phyloP scores from a whole-genome alignment of 2,329 filamentous ascomycete genomes.

The Nemania serpens region DNA sequence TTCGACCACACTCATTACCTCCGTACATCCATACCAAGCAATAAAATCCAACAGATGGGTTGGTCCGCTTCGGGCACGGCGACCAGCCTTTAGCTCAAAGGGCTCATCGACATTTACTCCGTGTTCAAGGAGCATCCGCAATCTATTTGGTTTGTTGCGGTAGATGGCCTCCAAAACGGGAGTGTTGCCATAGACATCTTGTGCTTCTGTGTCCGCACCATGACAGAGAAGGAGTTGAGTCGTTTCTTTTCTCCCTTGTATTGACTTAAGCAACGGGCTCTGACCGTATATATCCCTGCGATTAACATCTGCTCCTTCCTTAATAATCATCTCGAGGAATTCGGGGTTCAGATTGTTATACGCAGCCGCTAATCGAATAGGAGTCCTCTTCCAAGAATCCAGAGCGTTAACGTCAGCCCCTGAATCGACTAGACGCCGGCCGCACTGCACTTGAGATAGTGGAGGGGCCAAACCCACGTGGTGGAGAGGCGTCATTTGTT shows the following conservation, averaged over 20 bases:
- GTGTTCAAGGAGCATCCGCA: background rate
- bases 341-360: too few relatives aligned
- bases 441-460: too few relatives aligned
- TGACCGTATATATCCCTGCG: background rate
- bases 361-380: too few relatives aligned
- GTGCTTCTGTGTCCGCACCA: background rate
- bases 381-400: too few relatives aligned
- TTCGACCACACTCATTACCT: too few relatives aligned
- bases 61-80: background rate
- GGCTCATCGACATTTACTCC: background rate
- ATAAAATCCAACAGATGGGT: background rate
- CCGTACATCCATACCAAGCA: too few relatives aligned
- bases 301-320: background rate
- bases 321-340: background rate
- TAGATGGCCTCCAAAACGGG: background rate
- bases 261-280: background rate
- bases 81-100: background rate
- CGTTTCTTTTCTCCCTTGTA: background rate
- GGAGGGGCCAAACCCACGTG: too few relatives aligned
- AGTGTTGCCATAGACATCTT: background rate
- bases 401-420: too few relatives aligned
- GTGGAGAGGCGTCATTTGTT: background rate
- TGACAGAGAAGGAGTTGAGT: background rate
- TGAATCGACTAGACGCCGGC: too few relatives aligned
- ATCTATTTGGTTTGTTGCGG: background rate